These are phyloP conservation scores for Ascochyta lentis DNA, from an alignment of 2,329 filamentous ascomycete genomes.

Conservation along the genomic window DNA sequence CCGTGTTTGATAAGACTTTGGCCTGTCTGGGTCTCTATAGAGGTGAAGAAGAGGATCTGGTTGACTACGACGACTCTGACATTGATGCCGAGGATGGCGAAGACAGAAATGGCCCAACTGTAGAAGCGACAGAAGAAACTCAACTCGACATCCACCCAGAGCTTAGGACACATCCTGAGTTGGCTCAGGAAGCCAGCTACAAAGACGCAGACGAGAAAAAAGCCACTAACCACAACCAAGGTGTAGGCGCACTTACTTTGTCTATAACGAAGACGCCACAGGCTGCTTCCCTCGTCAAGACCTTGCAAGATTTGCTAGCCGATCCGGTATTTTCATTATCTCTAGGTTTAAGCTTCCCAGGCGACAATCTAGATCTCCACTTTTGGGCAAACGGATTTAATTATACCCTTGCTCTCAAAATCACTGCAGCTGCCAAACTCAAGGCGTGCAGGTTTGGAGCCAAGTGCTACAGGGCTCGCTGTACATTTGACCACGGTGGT, in stretches of 20 bases:
- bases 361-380: not conserved
- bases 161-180: not conserved
- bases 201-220: not conserved
- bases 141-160: not conserved
- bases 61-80: constrained; percentile 9
- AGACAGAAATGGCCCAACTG: not conserved
- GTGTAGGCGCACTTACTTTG: not conserved
- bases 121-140: not conserved
- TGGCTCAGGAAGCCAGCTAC: not conserved
- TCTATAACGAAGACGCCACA: not conserved
- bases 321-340: not conserved
- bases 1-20: not conserved
- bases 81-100: not conserved
- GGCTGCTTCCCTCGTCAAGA: not conserved
- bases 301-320: not conserved
- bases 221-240: not conserved
- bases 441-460: constrained; percentile 1
- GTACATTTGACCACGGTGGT: not conserved
- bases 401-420: not conserved
- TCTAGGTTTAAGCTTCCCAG: not conserved
- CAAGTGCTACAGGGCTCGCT: not conserved
- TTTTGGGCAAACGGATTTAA: not conserved
- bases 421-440: not conserved
- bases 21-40: not conserved
- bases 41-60: constrained; percentile 1